Evolutionary conservation across 2,329 filamentous ascomycete species (phyloP), one percentile per base, ranked within the genome.

Genomic region (Didymella arachidicola): DNA sequence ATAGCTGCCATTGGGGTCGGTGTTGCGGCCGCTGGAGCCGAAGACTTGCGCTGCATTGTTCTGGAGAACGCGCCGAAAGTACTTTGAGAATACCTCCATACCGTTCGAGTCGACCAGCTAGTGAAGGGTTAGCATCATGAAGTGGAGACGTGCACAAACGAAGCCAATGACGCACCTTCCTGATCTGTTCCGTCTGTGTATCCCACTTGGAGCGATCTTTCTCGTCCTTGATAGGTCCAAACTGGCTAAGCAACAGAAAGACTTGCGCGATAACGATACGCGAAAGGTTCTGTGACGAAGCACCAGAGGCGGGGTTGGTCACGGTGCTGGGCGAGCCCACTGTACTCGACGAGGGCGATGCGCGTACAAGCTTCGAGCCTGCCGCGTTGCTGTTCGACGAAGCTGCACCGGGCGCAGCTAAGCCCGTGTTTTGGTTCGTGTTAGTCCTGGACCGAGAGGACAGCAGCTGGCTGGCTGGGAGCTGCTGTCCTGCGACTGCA

Each of bases 21-120:
- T 86, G 55, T 87, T 86, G 78, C 92, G 86, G 70, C 87, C 91
- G 53, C 89, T 83, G 63, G 90, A 88, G 50, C 92, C 89, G 76
- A 98, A 98, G 76, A 99, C 95, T 73, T 95, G 89, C 64, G 89
- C 83, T 71, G 93, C 92, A 87, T 97, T 97, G 80, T 89, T 89
- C 79, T 90, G 90, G 74, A 99, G 87, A 76, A 98, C 84, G 79
- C 94, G 92, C 79, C 92, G 89, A 80, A 99, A 96, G 79, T 95
- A 97, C 83, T 93, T 96, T 61, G 92, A 89, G 78, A 93, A 97
- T 76, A 97, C 93, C 84, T 99, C 96, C 94, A 99, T 99, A 76
- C 93, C 93, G 93, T 96, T 89, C 73, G 94, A 93, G 87, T 97
- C 89, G 81, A 98, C 90, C 77, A 98, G 88, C 91, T 97, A 65